Percentiles rank a stretch among this genome's conserved stretches.
Evolutionary conservation across 2,329 filamentous ascomycete species (phyloP).

Genomic region (Aspergillus fructus): DNA sequence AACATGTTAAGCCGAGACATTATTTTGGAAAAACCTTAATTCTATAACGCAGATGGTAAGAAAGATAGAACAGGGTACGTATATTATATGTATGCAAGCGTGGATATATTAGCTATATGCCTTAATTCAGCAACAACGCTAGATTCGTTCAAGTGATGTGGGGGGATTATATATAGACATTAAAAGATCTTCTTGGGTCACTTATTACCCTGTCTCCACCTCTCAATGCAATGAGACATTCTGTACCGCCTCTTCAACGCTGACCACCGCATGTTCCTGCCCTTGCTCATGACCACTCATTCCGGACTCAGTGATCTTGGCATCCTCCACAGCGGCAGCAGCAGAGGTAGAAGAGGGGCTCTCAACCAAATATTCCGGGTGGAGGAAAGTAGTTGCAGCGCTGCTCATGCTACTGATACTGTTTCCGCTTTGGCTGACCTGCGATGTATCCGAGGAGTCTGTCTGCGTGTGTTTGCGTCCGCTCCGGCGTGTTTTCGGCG

Average conservation of each 20-base stretch:
- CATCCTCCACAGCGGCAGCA: background rate
- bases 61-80: background rate
- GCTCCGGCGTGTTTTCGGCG: constrained; percentile 44
- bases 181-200: background rate
- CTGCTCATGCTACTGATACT: background rate
- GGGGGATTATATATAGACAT: background rate
- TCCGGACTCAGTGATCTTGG: background rate
- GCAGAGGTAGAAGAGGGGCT: background rate
- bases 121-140: background rate
- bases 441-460: constrained; percentile 24
- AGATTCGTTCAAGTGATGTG: background rate
- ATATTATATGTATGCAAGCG: too few species aligned
- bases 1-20: too few species aligned
- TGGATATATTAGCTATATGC: background rate
- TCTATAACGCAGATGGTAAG: background rate
- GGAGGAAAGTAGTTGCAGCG: background rate
- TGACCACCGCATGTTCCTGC: constrained; percentile 16
- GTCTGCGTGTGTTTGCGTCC: constrained; percentile 31
- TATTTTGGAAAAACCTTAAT: background rate
- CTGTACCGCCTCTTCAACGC: constrained; percentile 36
- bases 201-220: background rate
- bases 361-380: constrained; percentile 1
- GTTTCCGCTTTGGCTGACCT: constrained; percentile 13
- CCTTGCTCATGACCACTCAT: constrained; percentile 3
- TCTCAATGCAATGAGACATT: constrained; percentile 26